Percentiles rank a stretch among this genome's conserved stretches.
Conservation (phyloP, 2,329 filamentous ascomycete genomes). For the Paraconiothyrium sp. region DNA sequence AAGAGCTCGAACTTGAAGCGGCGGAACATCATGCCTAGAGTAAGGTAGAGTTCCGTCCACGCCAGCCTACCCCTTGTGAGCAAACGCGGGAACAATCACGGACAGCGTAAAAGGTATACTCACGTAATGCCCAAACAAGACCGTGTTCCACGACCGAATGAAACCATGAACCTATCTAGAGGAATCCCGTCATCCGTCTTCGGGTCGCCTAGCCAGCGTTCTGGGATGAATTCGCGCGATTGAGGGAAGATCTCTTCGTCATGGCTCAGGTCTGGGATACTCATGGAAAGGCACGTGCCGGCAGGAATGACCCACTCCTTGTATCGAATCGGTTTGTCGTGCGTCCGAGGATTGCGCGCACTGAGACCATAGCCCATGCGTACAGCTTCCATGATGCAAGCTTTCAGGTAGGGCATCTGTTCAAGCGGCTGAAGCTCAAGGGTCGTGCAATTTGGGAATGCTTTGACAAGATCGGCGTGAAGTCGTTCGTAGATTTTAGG, state of each 20-base stretch:
- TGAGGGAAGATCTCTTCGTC: slow-evolving; percentile 51
- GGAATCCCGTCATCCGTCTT: slow-evolving; percentile 42
- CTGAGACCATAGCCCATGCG: slow-evolving; percentile 53
- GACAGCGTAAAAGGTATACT: slow-evolving; percentile 16
- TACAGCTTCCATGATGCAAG: slow-evolving; percentile 42
- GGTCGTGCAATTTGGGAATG: slow-evolving; percentile 35
- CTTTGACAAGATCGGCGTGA: slow-evolving; percentile 41
- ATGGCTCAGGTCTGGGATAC: slow-evolving; percentile 47
- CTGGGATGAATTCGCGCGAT: slow-evolving; percentile 47
- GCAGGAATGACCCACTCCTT: slow-evolving; percentile 42
- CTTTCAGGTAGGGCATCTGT: slow-evolving; percentile 39
- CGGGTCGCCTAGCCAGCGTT: slow-evolving; percentile 52
- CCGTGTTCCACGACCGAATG: slow-evolving; percentile 54
- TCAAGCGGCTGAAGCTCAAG: slow-evolving; percentile 37
- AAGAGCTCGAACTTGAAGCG: slow-evolving; percentile 43
- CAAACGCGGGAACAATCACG: background rate
- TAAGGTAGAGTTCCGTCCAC: slow-evolving; percentile 46
- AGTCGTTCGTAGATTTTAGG: slow-evolving; percentile 42
- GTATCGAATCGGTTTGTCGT: slow-evolving; percentile 32
- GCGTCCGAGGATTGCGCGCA: slow-evolving; percentile 50
- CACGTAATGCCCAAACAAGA: slow-evolving; percentile 54
- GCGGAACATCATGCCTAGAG: slow-evolving; percentile 46
- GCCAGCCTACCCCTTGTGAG: slow-evolving; percentile 33
- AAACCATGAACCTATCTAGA: slow-evolving; percentile 53
- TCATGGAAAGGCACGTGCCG: slow-evolving; percentile 51